Evolutionary conservation across 805 yeast genomes (phyloP).

Genomic region (Pichia manshurica): DNA sequence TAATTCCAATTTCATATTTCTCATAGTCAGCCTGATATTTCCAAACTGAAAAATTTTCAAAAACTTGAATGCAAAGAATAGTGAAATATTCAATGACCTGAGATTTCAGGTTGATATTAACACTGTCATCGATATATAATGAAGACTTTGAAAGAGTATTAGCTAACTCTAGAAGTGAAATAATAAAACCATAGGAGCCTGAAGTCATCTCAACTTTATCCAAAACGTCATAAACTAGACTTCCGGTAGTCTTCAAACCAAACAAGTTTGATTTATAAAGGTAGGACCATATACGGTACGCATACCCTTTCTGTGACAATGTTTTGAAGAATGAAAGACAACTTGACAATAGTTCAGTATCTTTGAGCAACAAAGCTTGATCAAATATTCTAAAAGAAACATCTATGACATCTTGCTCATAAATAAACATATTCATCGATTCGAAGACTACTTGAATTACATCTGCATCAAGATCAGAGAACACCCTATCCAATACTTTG

Average conservation of each 20-base stretch:
- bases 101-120: conserved; percentile 40
- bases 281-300: conserved; percentile 76
- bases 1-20: conserved; percentile 54
- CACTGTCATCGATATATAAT: conserved; percentile 33
- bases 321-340: conserved; percentile 47
- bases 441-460: conserved; percentile 23
- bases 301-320: conserved; percentile 39
- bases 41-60: conserved; percentile 72
- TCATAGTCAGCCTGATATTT: conserved; percentile 52
- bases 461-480: conserved; percentile 34
- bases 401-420: conserved; percentile 37
- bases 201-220: conserved; percentile 68
- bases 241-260: conserved; percentile 58
- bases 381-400: conserved; percentile 63
- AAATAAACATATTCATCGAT: conserved; percentile 33
- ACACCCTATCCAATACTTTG: conserved; percentile 43
- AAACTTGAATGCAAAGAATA: conserved; percentile 55
- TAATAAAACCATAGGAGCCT: conserved; percentile 62
- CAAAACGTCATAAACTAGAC: conserved; percentile 52
- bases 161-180: conserved; percentile 52
- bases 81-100: conserved; percentile 51
- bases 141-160: conserved; percentile 49
- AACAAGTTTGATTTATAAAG: conserved; percentile 61
- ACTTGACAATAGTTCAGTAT: conserved; percentile 39
- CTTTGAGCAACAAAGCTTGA: conserved; percentile 53